These are phyloP conservation scores for Globisporangium radiosum DNA, from an alignment of 352 stramenopile species.

Conservation along the genomic window DNA sequence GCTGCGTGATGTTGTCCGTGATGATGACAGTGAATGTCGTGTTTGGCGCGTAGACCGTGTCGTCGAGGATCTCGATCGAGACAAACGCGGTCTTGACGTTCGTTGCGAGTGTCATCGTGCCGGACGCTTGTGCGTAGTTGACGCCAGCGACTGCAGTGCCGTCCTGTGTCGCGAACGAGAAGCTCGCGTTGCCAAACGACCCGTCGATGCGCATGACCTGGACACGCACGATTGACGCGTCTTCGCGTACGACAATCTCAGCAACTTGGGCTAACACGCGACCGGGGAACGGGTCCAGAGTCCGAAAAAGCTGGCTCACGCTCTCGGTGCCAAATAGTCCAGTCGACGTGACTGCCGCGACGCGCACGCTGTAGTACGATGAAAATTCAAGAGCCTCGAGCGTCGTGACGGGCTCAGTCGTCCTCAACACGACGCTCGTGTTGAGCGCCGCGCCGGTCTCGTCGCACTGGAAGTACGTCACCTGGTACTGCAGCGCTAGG, in stretches of 20 bases:
- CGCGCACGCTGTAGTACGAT: conserved; percentile 28
- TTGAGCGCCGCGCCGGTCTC: conserved; percentile 12
- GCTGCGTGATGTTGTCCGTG: conserved; percentile 16
- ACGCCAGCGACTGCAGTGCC: conserved; percentile 21
- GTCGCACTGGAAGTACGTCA: conserved; percentile 33
- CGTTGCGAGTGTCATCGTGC: conserved; percentile 14
- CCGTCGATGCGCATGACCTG: conserved; percentile 39
- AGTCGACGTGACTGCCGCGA: conserved; percentile 27
- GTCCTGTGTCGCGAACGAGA: conserved; percentile 27
- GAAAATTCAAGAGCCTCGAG: conserved; percentile 24
- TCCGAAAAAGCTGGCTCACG: conserved; percentile 18
- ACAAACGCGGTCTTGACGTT: conserved; percentile 26
- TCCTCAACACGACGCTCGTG: background rate
- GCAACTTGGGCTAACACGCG: conserved; percentile 17
- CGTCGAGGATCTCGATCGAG: conserved; percentile 33
- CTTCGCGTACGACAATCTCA: conserved; percentile 24
- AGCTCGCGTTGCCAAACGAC: conserved; percentile 35
- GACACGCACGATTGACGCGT: conserved; percentile 18
- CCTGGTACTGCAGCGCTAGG: conserved; percentile 25
- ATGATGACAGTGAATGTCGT: conserved; percentile 39
- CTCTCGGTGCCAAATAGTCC: conserved; percentile 22
- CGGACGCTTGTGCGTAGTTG: conserved; percentile 25
- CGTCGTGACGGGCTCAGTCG: conserved; percentile 7
- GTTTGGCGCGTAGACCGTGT: conserved; percentile 30
- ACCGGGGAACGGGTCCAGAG: conserved; percentile 26